Percentiles rank a stretch among this genome's conserved stretches.
phyloP scores from a whole-genome alignment of 352 stramenopile genomes.

The Phytophthora niederhauseri region DNA sequence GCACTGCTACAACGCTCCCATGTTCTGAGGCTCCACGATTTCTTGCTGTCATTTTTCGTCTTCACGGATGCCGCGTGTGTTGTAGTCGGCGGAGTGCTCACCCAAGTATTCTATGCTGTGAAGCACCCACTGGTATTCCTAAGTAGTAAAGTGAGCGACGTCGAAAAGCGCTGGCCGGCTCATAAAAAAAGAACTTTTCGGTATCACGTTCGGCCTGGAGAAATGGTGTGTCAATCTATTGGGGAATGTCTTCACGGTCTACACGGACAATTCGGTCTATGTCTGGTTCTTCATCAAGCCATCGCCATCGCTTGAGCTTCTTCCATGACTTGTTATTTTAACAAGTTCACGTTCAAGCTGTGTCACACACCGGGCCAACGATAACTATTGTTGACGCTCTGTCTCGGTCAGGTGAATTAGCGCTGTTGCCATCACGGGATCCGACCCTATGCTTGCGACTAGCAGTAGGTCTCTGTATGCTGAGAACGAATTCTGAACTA shows the following conservation, averaged over 20 bases:
- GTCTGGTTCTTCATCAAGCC: neutral
- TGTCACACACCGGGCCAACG: neutral
- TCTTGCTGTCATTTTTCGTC: neutral
- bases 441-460: neutral
- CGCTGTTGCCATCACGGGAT: neutral
- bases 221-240: neutral
- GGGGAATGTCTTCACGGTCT: neutral
- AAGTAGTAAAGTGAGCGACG: neutral
- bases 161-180: neutral
- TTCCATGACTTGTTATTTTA: neutral
- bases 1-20: neutral
- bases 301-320: neutral
- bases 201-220: neutral
- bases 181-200: neutral
- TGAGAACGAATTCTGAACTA: neutral
- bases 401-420: neutral
- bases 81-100: neutral
- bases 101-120: neutral
- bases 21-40: neutral
- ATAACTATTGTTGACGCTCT: neutral
- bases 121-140: neutral
- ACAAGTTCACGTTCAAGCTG: neutral
- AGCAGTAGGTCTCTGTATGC: neutral
- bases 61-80: neutral
- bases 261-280: neutral